These are phyloP conservation scores for Fusarium marasasianum DNA, from an alignment of 2,329 filamentous ascomycete species.

Conservation along the genomic window DNA sequence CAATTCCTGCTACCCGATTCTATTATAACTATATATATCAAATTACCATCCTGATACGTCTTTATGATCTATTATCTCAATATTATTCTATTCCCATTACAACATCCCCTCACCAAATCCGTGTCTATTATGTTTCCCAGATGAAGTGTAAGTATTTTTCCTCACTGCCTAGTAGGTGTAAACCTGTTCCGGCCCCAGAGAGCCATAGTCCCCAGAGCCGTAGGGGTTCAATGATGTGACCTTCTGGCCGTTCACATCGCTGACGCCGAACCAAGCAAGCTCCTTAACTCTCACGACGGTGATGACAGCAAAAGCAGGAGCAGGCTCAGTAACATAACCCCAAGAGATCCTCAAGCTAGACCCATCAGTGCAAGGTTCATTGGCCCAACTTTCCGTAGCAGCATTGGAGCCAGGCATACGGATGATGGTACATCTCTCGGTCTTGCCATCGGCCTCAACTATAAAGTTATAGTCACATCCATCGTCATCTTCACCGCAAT, in stretches of 20 bases:
- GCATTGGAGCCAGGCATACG: constrained; percentile 22
- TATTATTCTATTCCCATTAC: not conserved
- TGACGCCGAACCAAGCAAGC: constrained; percentile 34
- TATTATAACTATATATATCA: not conserved
- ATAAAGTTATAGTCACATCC: constrained; percentile 34
- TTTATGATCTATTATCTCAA: not conserved
- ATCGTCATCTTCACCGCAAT: constrained; percentile 19
- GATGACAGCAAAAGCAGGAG: constrained; percentile 29
- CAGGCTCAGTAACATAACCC: constrained; percentile 30
- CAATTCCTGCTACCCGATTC: not conserved
- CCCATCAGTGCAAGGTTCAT: constrained; percentile 22
- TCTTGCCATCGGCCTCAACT: constrained; percentile 25
- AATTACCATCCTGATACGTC: not conserved
- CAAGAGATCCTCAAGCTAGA: constrained; percentile 28
- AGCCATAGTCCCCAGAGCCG: constrained; percentile 21
- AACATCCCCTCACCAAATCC: not conserved
- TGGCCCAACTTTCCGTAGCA: constrained; percentile 26
- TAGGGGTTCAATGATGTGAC: constrained; percentile 22
- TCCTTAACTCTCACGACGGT: constrained; percentile 27
- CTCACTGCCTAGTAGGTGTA: constrained; percentile 20
- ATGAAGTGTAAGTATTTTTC: no score
- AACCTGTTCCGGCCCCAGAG: constrained; percentile 28
- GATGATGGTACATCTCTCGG: constrained; percentile 25
- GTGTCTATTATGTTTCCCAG: not conserved
- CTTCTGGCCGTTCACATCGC: constrained; percentile 27